Evolutionary conservation across 371 early-diverging fungal species (phyloP), one percentile per base, ranked within the genome.

Genomic region (Phascolomyces articulosus): DNA sequence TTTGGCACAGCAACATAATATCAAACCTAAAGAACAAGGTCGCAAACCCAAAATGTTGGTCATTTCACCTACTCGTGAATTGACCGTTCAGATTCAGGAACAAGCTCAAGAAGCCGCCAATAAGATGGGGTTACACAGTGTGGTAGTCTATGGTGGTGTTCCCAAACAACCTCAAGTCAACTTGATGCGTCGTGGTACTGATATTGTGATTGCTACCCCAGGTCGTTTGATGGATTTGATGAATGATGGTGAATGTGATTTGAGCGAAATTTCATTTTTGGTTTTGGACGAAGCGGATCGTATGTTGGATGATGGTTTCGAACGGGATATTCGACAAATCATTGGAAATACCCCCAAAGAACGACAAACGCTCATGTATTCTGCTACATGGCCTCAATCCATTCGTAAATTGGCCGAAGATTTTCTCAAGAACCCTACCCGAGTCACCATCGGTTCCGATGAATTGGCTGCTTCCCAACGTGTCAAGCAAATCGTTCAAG

Each of bases 271-370:
- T n/a, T 81, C 85, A 0, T 95, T 90, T 72, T 72, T 96, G 71
- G 95, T 97, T 3, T 75, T 98, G 58, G 98, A 97, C 74, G 99
- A 98, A 79, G 96, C 96, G 34, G 99, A 98, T 85, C 89, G 95
- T 62, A 95, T 97, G 92, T 77, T 97, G 67, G 97, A 96, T 70
- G 84, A 89, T 58, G 97, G 96, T 62, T 98, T 96, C 77, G 95
- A 93, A 60, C 86, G 92, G 55, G 97, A 93, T 40, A 90, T 99
- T 67, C 89, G 93, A 49, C 85, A 86, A 29, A 95, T 95, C 58
- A 80, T 93, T 71, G 69, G 79, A 40, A 62, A 82, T 66, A 83
- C 85, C 47, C 79, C 71, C 63, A 65, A 82, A 55, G 75, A 68
- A 31, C 90, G 94, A 21, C 95, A 96, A 73, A 96, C 93, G 2